These are phyloP conservation scores for Pseudocercospora cruenta DNA, from an alignment of 2,329 filamentous ascomycete species.

Conservation along the genomic window DNA sequence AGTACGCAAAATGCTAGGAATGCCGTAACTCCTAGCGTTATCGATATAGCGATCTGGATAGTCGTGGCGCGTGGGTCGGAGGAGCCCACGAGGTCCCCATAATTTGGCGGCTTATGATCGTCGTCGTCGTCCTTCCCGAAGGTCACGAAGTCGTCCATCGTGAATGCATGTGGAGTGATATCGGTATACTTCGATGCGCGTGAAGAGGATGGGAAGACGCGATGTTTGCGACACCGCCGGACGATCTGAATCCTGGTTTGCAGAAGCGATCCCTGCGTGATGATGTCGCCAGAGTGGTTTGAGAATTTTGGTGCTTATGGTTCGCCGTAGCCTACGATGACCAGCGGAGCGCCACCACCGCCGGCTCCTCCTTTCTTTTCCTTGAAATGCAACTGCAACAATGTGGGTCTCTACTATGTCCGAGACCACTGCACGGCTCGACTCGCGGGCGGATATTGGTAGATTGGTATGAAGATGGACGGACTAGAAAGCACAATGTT, in stretches of 20 bases:
- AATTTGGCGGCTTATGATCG: conserved; percentile 8
- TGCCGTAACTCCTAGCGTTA: conserved; percentile 69
- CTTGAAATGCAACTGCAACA: neutral
- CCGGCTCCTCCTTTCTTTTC: neutral
- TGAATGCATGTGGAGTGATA: conserved; percentile 4
- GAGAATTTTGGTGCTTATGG: neutral
- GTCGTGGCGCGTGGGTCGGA: conserved; percentile 50
- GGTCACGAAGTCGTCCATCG: conserved; percentile 16
- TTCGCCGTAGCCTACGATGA: neutral
- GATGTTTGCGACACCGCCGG: neutral
- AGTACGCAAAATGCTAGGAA: conserved; percentile 80
- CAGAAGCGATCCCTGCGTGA: neutral
- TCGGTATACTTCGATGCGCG: neutral
- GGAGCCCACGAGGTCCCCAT: conserved; percentile 36
- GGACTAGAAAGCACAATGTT: conserved; percentile 2
- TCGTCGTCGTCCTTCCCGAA: conserved; percentile 20
- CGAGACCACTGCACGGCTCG: neutral
- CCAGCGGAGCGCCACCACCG: neutral
- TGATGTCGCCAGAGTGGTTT: neutral
- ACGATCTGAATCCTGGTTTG: neutral
- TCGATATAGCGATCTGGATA: conserved; percentile 72
- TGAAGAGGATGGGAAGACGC: neutral
- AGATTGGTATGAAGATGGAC: neutral
- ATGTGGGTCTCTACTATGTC: neutral
- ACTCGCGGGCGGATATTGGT: neutral